A percentile compares a stretch with the other conserved stretches of the same genome.
phyloP scores from a whole-genome alignment of 2,329 filamentous ascomycete species.

The Fusarium luffae region DNA sequence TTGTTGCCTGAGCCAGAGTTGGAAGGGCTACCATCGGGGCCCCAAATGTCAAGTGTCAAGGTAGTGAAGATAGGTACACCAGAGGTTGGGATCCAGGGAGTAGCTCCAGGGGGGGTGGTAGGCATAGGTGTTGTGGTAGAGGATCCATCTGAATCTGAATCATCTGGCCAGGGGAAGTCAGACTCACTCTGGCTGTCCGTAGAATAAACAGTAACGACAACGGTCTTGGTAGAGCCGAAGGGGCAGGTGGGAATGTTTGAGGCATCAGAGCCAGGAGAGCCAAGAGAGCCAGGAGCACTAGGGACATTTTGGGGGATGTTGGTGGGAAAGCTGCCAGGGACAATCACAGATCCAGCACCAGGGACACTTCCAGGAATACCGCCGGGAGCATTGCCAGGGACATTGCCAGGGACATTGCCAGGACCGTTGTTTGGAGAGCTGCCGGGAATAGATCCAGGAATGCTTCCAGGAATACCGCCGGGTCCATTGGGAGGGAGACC shows the following conservation, averaged over 20 bases:
- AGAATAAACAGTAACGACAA: slow-evolving; percentile 61
- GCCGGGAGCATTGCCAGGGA: too few species aligned
- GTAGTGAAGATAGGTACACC: slow-evolving; percentile 50
- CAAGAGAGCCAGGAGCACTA: slow-evolving; percentile 1
- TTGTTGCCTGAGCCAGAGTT: slow-evolving; percentile 13
- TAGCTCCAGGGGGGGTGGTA: slow-evolving; percentile 43
- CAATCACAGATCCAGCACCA: neutral
- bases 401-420: slow-evolving; percentile 10
- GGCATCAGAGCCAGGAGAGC: slow-evolving; percentile 1
- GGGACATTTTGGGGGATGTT: slow-evolving; percentile 13
- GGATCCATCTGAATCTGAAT: slow-evolving; percentile 36
- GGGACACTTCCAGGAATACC: slow-evolving; percentile 7
- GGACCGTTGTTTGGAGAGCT: slow-evolving; percentile 11
- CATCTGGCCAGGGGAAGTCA: slow-evolving; percentile 26
- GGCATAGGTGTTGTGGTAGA: slow-evolving; percentile 43
- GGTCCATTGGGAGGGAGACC: slow-evolving; percentile 22
- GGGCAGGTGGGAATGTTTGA: slow-evolving; percentile 53
- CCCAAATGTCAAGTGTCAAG: slow-evolving; percentile 52
- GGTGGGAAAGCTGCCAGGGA: too few species aligned
- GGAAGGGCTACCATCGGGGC: slow-evolving; percentile 22
- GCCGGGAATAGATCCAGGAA: slow-evolving; percentile 12
- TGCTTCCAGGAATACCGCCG: slow-evolving; percentile 9
- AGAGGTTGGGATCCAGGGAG: slow-evolving; percentile 22
- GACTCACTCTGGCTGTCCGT: slow-evolving; percentile 44
- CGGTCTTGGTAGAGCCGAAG: slow-evolving; percentile 54